Base-by-base conservation (phyloP, 176 grass and related monocot genomes). In the Cocos nucifera region DNA sequence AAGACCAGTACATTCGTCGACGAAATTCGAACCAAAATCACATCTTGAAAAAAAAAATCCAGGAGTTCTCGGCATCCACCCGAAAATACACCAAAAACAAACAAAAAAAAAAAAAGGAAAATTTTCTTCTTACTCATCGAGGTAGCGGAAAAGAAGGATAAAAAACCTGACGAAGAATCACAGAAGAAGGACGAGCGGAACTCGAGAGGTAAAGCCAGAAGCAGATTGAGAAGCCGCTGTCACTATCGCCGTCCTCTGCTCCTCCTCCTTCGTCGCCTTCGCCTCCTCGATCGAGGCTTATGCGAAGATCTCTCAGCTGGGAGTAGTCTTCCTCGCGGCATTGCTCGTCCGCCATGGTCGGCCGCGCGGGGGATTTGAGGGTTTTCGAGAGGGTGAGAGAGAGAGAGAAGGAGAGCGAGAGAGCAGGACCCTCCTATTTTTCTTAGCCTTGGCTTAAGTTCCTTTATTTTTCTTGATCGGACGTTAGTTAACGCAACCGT, bases 161-260 rank as follows among this genome's bases (percentile, higher is more conserved):
- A 6, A 19, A 15, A 62, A 97, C 93, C 87, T 88, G 87, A 58
- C 81, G 81, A 69, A 97, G 87, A 68, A 98, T 74, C 32, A 98
- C 79, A 51, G 79, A 78, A 69, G 68, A 91, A n/a, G n/a, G n/a
- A 15, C 78, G 75, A 44, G 87, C 78, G 4, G 81, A 88, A 72
- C 65, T 49, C 32, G 78, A 69, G 49, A 92, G 84, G 78, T 98
- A 88, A 49, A 98, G 80, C 93, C 93, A 98, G 73, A 98, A 85
- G 66, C 69, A 78, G 75, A 91, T 55, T 29, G 76, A 57, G 58
- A 91, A 80, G 44, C 87, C 83, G 64, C 51, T 17, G 28, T 10
- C 49, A 48, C n/a, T 4, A n/a, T 61, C 58, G 15, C 26, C 50
- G 15, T 50, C 59, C 49, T 22, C 72, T 7, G 51, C 61, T 14